A percentile compares a stretch with the other conserved stretches of the same genome.
phyloP scores from a whole-genome alignment of 2,329 filamentous ascomycete species.

The Blastomyces gilchristii region DNA sequence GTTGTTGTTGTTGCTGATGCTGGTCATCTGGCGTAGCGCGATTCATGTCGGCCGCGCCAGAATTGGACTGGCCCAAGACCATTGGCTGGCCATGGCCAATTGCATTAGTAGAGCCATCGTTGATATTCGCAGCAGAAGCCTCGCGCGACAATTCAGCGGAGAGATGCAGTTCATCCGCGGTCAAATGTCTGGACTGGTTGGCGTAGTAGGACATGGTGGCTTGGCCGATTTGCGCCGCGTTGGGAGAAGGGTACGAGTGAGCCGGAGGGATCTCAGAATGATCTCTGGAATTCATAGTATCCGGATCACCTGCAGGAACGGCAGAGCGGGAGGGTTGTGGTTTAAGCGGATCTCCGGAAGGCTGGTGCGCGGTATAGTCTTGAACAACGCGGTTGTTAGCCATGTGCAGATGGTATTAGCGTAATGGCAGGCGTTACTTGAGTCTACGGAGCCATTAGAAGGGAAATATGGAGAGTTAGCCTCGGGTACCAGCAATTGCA shows the following conservation, averaged over 20 bases:
- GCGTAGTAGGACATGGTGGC: constrained; percentile 35
- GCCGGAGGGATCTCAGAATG: constrained; percentile 35
- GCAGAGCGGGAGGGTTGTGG: constrained; percentile 17
- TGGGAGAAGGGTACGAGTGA: constrained; percentile 37
- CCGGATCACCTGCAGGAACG: constrained; percentile 12
- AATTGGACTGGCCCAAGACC: constrained; percentile 30
- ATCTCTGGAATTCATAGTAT: constrained; percentile 33
- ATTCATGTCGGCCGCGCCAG: constrained; percentile 28
- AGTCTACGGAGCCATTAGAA: constrained; percentile 7
- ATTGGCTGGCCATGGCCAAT: constrained; percentile 33
- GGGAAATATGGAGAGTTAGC: neutral
- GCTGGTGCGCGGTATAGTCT: constrained; percentile 10
- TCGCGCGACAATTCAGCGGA: constrained; percentile 40
- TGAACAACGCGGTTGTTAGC: constrained; percentile 12
- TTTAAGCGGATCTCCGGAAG: constrained; percentile 27
- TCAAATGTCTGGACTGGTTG: constrained; percentile 32
- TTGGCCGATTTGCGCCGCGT: constrained; percentile 36
- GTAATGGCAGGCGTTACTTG: neutral
- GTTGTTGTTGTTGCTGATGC: constrained; percentile 15
- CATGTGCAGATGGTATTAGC: constrained; percentile 7
- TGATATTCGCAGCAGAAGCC: constrained; percentile 36
- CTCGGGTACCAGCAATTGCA: neutral
- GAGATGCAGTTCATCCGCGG: constrained; percentile 38
- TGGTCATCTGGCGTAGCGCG: constrained; percentile 29
- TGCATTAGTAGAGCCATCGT: constrained; percentile 29